Percentiles rank a stretch among this genome's conserved stretches.
Evolutionary conservation across 2,329 filamentous ascomycete genomes (phyloP).

Genomic region (Alternaria sp.): DNA sequence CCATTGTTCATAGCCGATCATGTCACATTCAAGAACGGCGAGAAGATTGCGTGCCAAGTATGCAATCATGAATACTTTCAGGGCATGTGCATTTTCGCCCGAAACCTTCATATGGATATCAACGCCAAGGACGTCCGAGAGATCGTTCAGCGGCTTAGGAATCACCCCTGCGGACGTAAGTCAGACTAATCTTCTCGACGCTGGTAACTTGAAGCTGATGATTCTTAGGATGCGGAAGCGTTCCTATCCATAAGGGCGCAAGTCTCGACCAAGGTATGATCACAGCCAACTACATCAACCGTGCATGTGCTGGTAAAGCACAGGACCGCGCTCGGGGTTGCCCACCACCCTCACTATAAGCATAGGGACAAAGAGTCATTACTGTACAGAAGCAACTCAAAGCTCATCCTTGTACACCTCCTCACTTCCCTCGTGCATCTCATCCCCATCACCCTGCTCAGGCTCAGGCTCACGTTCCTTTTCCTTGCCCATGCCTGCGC

Average conservation of each 20-base stretch:
- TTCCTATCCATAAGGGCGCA: background rate
- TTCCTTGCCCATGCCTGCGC: conserved; percentile 56
- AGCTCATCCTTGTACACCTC: conserved; percentile 55
- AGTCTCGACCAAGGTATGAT: background rate
- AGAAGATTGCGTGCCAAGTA: background rate
- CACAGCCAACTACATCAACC: background rate
- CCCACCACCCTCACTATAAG: background rate
- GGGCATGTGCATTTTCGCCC: background rate
- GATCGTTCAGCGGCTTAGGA: background rate
- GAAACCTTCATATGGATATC: background rate
- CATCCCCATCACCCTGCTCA: conserved; percentile 32
- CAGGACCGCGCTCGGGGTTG: background rate
- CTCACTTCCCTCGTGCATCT: conserved; percentile 49
- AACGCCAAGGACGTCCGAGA: background rate
- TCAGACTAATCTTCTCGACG: background rate
- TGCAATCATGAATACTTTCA: background rate
- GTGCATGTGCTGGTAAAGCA: background rate
- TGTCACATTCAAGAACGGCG: background rate
- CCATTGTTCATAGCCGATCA: background rate
- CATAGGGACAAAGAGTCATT: background rate
- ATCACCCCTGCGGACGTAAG: background rate
- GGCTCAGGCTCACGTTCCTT: conserved; percentile 36
- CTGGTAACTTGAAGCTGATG: background rate
- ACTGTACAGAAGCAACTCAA: background rate
- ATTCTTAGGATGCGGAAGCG: background rate